Evolutionary conservation across 768 basidiomycete genomes (phyloP).

Genomic region (Infundibulicybe gibba): DNA sequence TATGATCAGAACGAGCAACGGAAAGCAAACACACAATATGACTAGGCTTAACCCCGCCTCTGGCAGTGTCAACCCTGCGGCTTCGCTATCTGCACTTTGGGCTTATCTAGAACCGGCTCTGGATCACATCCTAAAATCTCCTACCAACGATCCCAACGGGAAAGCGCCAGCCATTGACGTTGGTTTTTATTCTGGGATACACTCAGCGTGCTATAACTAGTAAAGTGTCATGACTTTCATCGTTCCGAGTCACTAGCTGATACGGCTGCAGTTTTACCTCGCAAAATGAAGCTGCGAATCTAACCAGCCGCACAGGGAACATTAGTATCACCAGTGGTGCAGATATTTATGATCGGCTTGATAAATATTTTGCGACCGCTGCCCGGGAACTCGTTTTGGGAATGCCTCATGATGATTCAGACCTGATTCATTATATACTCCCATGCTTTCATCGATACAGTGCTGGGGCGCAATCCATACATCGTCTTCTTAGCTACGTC

Average conservation of each 20-base stretch:
- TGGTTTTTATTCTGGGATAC: slow-evolving; percentile 71
- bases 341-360: slow-evolving; percentile 72
- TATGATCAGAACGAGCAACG: slow-evolving; percentile 12
- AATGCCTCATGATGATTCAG: slow-evolving; percentile 61
- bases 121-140: slow-evolving; percentile 73
- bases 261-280: slow-evolving; percentile 41
- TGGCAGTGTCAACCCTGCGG: slow-evolving; percentile 70
- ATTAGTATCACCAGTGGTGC: slow-evolving; percentile 43
- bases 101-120: slow-evolving; percentile 71
- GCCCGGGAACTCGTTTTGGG: slow-evolving; percentile 60
- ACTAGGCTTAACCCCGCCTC: slow-evolving; percentile 50
- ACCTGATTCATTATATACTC: slow-evolving; percentile 66
- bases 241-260: slow-evolving; percentile 6
- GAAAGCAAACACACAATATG: slow-evolving; percentile 18
- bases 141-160: slow-evolving; percentile 48
- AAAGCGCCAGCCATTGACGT: slow-evolving; percentile 73
- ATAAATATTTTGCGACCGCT: slow-evolving; percentile 63
- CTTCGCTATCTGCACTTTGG: slow-evolving; percentile 71
- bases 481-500: slow-evolving; percentile 76
- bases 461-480: slow-evolving; percentile 62
- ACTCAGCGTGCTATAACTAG: slow-evolving; percentile 84
- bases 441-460: slow-evolving; percentile 70
- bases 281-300: slow-evolving; percentile 45
- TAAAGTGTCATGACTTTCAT: slow-evolving; percentile 30
- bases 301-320: slow-evolving; percentile 22